phyloP scores from a whole-genome alignment of 2,329 filamentous ascomycete species.

The Ascomycota sp. region DNA sequence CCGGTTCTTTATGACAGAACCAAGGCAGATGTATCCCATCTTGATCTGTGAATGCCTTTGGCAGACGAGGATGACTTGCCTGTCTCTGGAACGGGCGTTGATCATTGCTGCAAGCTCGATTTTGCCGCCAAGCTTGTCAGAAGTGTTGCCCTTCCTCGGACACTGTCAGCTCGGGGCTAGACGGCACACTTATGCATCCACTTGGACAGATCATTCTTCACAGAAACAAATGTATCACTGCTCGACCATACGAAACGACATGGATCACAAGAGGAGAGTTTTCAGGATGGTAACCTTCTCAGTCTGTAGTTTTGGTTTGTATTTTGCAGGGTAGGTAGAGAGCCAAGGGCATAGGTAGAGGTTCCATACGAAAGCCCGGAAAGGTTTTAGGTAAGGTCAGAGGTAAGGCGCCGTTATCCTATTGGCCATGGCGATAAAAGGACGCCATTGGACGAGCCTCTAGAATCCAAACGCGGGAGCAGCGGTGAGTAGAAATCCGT shows the following conservation, averaged over 20 bases:
- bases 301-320: slow-evolving; percentile 1
- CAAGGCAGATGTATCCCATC: too few species aligned
- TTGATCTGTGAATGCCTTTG: too few species aligned
- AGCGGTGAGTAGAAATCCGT: slow-evolving; percentile 1
- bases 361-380: slow-evolving; percentile 2
- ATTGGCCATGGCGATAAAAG: slow-evolving; percentile 8
- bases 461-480: background rate
- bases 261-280: background rate
- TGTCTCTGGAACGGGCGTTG: too few species aligned
- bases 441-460: background rate
- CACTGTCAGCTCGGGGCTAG: too few species aligned
- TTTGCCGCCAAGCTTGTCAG: background rate
- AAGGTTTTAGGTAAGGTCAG: slow-evolving; percentile 28
- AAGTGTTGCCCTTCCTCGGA: background rate
- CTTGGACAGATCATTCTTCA: background rate
- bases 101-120: too few species aligned
- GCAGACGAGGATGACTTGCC: too few species aligned
- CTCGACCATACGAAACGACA: too few species aligned
- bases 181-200: background rate
- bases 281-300: slow-evolving; percentile 1
- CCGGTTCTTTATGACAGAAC: background rate
- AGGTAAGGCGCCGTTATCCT: slow-evolving; percentile 27
- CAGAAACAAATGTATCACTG: background rate
- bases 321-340: slow-evolving; percentile 3
- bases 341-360: background rate